Evolutionary conservation across 176 grass and related monocot genomes (phyloP).

Genomic region (Microstegium vimineum): DNA sequence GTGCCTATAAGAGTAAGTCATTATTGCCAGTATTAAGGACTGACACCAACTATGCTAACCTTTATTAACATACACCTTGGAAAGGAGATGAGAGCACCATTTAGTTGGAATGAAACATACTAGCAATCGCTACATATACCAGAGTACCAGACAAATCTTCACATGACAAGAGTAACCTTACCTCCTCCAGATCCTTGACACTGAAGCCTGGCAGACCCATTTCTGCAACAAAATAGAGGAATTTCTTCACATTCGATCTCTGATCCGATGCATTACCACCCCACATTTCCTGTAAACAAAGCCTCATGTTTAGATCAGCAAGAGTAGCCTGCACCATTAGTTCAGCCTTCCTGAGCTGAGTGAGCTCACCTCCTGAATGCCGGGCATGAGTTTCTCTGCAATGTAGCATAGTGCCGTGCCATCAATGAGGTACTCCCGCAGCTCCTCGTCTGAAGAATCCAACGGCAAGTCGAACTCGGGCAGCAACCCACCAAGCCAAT

Average conservation of each 20-base stretch:
- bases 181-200: slow-evolving; percentile 85
- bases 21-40: slow-evolving; percentile 16
- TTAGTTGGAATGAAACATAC: background rate
- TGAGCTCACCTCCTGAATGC: slow-evolving; percentile 54
- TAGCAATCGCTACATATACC: background rate
- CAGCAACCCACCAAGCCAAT: slow-evolving; percentile 73
- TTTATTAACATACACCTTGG: slow-evolving; percentile 24
- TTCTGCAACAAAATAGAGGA: slow-evolving; percentile 71
- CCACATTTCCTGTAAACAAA: slow-evolving; percentile 53
- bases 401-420: slow-evolving; percentile 59
- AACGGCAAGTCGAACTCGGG: slow-evolving; percentile 60
- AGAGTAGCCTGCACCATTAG: slow-evolving; percentile 14
- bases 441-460: slow-evolving; percentile 77
- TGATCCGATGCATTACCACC: slow-evolving; percentile 51
- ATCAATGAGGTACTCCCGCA: slow-evolving; percentile 71
- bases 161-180: slow-evolving; percentile 29
- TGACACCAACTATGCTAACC: slow-evolving; percentile 19
- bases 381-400: slow-evolving; percentile 58
- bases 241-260: slow-evolving; percentile 71
- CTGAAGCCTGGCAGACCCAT: slow-evolving; percentile 70
- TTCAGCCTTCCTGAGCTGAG: background rate
- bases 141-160: background rate
- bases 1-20: background rate
- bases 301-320: slow-evolving; percentile 20
- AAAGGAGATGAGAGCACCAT: slow-evolving; percentile 23